Base-by-base conservation (phyloP, 2,329 filamentous ascomycete genomes). In the Colletotrichum tamarilloi region DNA sequence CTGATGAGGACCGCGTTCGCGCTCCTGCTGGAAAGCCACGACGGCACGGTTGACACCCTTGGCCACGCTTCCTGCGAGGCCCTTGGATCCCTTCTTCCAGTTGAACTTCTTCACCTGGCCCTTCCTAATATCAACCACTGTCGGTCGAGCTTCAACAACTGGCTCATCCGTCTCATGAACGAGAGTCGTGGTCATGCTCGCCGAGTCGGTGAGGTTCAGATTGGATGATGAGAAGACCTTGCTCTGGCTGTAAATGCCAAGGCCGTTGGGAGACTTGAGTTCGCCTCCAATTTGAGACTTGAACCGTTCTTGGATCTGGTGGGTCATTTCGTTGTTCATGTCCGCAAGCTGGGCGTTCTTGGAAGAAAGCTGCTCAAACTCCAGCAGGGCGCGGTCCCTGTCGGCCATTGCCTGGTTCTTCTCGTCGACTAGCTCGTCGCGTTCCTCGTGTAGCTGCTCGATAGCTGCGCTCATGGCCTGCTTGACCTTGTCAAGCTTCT, bases 81-180 rank as follows among this genome's bases (percentile, higher is more conserved):
- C 95, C 84, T 97, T 96, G 52, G 94, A 94, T 52, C 95, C 95
- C 86, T 97, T 98, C 88, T 98, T 98, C 95, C 97, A 98, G 85
- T 98, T 98, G 85, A 98, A 98, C 82, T 98, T 98, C 86, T 95
- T 97, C 67, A 93, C 92, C 80, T 98, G 95, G 35, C 94, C 95
- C 85, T 98, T 98, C 78, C 95, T 92, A 75, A 98, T 97, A 78
- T 97, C 97, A 74, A 98, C 94, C 42, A 98, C 94, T 74, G 97
- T 97, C n/a, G 97, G 95, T 2, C 94, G 93, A 32, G 91, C 87
- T 75, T 91, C 89, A n/a, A 91, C 82, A 68, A 91, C 87, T 0
- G 87, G 87, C 53, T 97, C 95, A 58, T 94, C 93, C 22, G 90
- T 88, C 75, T 92, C 90, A 11, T 89, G 86, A 26, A 88, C 86